A percentile compares a stretch with the other conserved stretches of the same genome.
Conservation (phyloP, 148 eudicot genomes). For the Arbutus unedo region DNA sequence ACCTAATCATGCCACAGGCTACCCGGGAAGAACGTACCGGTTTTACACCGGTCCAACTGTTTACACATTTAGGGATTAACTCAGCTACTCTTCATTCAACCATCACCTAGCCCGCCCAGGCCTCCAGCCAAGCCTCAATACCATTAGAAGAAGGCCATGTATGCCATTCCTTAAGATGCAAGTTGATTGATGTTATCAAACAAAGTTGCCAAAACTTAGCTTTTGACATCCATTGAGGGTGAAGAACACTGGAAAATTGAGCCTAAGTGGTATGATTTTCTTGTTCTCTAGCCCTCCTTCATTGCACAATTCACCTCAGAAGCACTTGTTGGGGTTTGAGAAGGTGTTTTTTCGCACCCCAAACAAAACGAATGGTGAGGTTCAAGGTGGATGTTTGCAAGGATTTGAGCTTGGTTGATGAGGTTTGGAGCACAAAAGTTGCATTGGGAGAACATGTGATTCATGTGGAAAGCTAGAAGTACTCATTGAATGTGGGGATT, state of each 20-base stretch:
- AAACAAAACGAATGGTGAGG: conserved; percentile 42
- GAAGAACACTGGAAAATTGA: conserved; percentile 48
- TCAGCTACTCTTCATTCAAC: conserved; percentile 50
- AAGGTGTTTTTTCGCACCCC: conserved; percentile 55
- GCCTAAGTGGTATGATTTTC: conserved; percentile 61
- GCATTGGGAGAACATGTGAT: conserved; percentile 69
- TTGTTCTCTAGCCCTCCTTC: conserved; percentile 62
- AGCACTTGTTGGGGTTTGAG: conserved; percentile 71
- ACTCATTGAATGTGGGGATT: conserved; percentile 45
- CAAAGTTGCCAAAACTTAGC: conserved; percentile 41
- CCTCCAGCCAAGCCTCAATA: conserved; percentile 47
- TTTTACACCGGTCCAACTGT: conserved; percentile 63
- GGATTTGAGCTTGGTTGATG: conserved; percentile 82
- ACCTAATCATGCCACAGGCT: conserved; percentile 51
- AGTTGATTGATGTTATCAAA: conserved; percentile 50
- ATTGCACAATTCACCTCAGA: conserved; percentile 65
- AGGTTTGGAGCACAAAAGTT: conserved; percentile 55
- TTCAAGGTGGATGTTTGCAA: conserved; percentile 73
- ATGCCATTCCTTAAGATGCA: conserved; percentile 55
- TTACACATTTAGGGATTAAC: conserved; percentile 51
- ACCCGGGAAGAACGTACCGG: conserved; percentile 67
- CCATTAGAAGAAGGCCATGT: conserved; percentile 52
- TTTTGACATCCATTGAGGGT: conserved; percentile 59
- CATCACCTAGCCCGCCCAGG: conserved; percentile 44
- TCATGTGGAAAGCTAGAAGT: conserved; percentile 63